These are phyloP conservation scores for Venturia carpophila DNA, from an alignment of 2,329 filamentous ascomycete species.

Conservation along the genomic window DNA sequence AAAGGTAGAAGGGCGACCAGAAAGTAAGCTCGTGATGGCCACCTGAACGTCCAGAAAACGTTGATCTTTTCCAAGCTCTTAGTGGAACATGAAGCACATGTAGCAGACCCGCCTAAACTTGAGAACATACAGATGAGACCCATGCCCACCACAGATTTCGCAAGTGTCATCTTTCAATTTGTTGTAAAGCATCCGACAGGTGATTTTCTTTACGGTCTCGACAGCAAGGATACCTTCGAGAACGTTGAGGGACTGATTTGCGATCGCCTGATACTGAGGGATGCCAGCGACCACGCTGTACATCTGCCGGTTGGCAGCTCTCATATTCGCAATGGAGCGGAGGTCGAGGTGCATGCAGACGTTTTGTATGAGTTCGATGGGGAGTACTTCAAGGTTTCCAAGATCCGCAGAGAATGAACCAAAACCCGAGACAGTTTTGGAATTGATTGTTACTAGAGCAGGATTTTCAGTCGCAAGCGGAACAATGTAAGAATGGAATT, in stretches of 20 bases:
- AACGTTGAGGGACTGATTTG: background rate
- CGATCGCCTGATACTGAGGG: background rate
- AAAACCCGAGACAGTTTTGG: background rate
- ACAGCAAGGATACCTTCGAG: background rate
- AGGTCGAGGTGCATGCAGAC: constrained; percentile 8
- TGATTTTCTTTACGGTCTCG: background rate
- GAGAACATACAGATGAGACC: background rate
- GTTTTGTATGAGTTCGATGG: background rate
- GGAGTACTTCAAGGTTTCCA: background rate
- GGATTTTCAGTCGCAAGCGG: background rate
- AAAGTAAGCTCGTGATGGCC: background rate
- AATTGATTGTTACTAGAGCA: background rate
- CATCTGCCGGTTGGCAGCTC: constrained; percentile 4
- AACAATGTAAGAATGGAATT: background rate
- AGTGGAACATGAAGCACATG: constrained; percentile 2
- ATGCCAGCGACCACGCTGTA: background rate
- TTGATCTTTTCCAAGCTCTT: background rate
- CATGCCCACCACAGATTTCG: background rate
- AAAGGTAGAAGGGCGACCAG: background rate
- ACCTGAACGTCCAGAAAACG: too few relatives aligned
- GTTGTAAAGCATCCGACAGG: background rate
- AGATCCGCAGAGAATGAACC: background rate
- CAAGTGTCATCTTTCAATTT: background rate
- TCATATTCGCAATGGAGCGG: background rate
- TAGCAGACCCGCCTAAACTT: background rate